A percentile compares a stretch with the other conserved stretches of the same genome.
Conservation (phyloP, 2,329 filamentous ascomycete species). For the Fusarium subtropicale region DNA sequence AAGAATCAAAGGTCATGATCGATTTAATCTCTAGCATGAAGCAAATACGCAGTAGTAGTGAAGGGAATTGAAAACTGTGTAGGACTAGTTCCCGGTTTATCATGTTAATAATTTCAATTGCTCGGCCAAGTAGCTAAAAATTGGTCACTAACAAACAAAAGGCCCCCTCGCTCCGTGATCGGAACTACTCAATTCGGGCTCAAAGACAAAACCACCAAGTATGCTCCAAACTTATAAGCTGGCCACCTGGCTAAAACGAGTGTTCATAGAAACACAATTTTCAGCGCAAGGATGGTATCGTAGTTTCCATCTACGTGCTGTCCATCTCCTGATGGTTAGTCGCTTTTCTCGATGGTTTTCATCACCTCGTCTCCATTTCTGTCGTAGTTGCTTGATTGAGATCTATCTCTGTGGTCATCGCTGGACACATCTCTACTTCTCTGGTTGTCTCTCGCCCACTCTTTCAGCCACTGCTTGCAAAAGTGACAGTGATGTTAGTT, state of each 20-base stretch:
- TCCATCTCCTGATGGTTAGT: too few species aligned
- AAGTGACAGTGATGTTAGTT: background rate
- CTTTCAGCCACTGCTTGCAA: background rate
- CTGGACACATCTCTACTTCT: background rate
- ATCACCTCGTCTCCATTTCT: background rate
- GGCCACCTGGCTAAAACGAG: background rate
- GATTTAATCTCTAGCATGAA: background rate
- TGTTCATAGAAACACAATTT: background rate
- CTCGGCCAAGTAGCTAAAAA: background rate
- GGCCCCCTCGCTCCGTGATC: background rate
- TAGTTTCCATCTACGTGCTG: background rate
- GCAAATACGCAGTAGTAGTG: background rate
- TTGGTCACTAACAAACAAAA: background rate
- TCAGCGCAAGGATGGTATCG: background rate
- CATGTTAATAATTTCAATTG: background rate
- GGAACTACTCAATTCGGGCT: background rate
- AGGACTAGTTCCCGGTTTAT: background rate
- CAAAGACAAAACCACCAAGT: background rate
- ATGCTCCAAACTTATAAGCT: background rate
- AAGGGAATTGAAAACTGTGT: background rate
- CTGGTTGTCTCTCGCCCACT: background rate
- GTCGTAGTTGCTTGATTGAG: too few species aligned
- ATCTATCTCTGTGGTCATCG: background rate
- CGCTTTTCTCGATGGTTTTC: background rate
- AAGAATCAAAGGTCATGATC: conserved; percentile 9